phyloP scores from a whole-genome alignment of 306 rosid genomes.

The Quillaja saponaria region DNA sequence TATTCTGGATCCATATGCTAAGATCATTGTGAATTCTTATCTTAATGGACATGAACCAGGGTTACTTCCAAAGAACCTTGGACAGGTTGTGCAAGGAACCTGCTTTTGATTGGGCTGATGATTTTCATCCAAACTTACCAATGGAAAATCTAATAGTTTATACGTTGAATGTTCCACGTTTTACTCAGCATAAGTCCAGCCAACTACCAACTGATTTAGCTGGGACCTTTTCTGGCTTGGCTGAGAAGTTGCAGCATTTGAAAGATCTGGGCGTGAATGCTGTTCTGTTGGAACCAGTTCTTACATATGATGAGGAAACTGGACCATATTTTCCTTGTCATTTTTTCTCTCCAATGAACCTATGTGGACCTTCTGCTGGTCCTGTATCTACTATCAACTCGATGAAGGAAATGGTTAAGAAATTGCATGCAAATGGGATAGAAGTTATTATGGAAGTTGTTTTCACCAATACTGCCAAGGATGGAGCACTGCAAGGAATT shows the following conservation, averaged over 20 bases:
- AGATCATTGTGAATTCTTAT: constrained; percentile 48
- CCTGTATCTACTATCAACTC: constrained; percentile 60
- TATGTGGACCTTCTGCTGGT: constrained; percentile 64
- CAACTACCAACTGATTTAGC: constrained; percentile 56
- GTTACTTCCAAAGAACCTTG: constrained; percentile 49
- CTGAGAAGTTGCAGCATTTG: constrained; percentile 69
- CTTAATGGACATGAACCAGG: constrained; percentile 39
- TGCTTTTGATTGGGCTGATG: constrained; percentile 72
- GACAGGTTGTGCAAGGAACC: constrained; percentile 60
- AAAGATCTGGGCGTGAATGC: constrained; percentile 78
- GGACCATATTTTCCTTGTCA: constrained; percentile 87
- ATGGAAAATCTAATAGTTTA: constrained; percentile 66
- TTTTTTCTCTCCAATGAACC: constrained; percentile 68
- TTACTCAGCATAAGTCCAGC: constrained; percentile 67
- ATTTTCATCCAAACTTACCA: constrained; percentile 47
- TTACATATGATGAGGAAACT: constrained; percentile 62
- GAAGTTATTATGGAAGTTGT: constrained; percentile 91
- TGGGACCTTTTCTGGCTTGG: constrained; percentile 86
- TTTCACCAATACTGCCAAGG: constrained; percentile 68
- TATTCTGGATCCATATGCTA: constrained; percentile 83
- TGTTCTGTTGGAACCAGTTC: constrained; percentile 76
- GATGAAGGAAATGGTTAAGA: constrained; percentile 80
- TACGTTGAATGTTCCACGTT: constrained; percentile 66
- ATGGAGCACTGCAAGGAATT: constrained; percentile 74
- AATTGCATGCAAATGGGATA: constrained; percentile 77